Evolutionary conservation across 2,329 filamentous ascomycete genomes (phyloP), one percentile per base, ranked within the genome.

Genomic region (Colletotrichum eleusines): DNA sequence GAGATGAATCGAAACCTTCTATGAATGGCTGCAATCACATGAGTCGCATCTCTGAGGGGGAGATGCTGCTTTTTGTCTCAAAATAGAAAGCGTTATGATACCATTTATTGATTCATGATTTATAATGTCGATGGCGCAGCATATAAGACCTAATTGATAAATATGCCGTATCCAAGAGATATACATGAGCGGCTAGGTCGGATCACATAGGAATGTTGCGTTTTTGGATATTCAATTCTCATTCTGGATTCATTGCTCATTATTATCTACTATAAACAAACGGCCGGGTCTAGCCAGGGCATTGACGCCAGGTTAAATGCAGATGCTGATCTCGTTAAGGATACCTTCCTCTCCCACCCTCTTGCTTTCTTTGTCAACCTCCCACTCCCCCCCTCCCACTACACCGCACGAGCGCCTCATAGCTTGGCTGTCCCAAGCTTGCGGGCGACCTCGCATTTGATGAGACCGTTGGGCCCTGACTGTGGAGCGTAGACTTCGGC

Each of bases 401-500:
- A 23, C 23, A 26, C 26, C 38, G 53, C 33, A 5, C 3, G 14
- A 28, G 11, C 31, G 33, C 33, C n/a, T 53, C 46, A 66, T 50
- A 72, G 53, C 57, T 71, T 71, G 46, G 69, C 57, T 18, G 65
- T 75, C 74, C 73, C 80, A 31, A 23, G 59, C 42, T 51, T 71
- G 35, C 93, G 90, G 44, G 89, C 87, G 61, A 99, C 94, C 69
- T 94, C 94, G 84, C 95, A 97, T 80, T 97, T 93, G 83, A 99
- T 99, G 72, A 99, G 88, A 35, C 96, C 96, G 79, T 98, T 99
- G 67, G 96, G 96, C 74, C 93, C 91, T 14, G 92, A 93, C 81
- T 98, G 96, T 4, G 96, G 96, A 35, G 93, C 95, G 77, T 96
- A 98, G 26, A 99, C 95, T 79, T 98, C 95, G 63, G 96, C 96